Conservation (phyloP, 2,329 filamentous ascomycete species). For the Fusarium palustre region DNA sequence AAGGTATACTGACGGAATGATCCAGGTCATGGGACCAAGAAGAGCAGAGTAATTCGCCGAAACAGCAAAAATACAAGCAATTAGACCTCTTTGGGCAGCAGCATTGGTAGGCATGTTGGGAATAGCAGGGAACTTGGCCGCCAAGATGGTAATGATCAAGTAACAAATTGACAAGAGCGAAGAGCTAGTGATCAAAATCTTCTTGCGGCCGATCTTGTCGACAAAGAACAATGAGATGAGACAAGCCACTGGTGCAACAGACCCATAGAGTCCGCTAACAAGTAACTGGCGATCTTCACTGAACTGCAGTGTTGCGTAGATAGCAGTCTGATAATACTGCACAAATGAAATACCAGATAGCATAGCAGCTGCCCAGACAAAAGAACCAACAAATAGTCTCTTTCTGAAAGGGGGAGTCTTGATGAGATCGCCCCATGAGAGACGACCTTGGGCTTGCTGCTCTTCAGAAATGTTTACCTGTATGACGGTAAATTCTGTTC, state of each 20-base stretch:
- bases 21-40: slow-evolving; percentile 57
- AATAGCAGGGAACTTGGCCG: slow-evolving; percentile 52
- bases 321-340: slow-evolving; percentile 57
- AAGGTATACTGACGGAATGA: slow-evolving; percentile 52
- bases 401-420: slow-evolving; percentile 52
- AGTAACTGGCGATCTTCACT: slow-evolving; percentile 53
- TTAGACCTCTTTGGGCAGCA: slow-evolving; percentile 54
- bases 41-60: slow-evolving; percentile 53
- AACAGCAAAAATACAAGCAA: slow-evolving; percentile 55
- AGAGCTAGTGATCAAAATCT: slow-evolving; percentile 53
- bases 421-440: slow-evolving; percentile 52
- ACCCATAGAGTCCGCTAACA: slow-evolving; percentile 55
- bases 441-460: slow-evolving; percentile 37
- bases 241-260: slow-evolving; percentile 54
- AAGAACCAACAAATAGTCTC: slow-evolving; percentile 54
- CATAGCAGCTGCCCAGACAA: slow-evolving; percentile 58
- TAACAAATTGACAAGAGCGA: slow-evolving; percentile 53
- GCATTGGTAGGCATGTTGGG: slow-evolving; percentile 54
- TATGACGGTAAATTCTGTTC: slow-evolving; percentile 50
- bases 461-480: slow-evolving; percentile 54
- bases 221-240: slow-evolving; percentile 55
- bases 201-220: slow-evolving; percentile 52
- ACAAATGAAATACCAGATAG: slow-evolving; percentile 57
- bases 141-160: slow-evolving; percentile 55
- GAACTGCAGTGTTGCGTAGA: slow-evolving; percentile 56